Base-by-base conservation (phyloP, 2,329 filamentous ascomycete species). In the Verticillium nubilum region DNA sequence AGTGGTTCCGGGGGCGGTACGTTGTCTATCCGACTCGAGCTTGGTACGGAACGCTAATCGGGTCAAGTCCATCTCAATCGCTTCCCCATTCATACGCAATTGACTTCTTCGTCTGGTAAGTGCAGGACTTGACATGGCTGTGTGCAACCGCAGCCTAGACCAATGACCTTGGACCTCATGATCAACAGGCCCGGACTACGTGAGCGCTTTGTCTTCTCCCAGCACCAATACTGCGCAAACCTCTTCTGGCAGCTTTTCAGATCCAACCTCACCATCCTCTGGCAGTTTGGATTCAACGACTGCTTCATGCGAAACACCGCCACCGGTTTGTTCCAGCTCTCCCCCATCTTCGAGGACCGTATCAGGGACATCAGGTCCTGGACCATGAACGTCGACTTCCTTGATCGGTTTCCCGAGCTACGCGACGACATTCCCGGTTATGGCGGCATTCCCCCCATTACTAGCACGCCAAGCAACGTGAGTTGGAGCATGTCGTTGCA, bases 81-180 rank as follows among this genome's bases (percentile, higher is more conserved):
- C 19, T 69, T 1, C 58, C 68, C 1, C 69, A 71, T 9, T 66
- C 69, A 0, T 67, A 67, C 9, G 68, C 67, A 0, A 69, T 69
- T 10, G 67, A 71, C 58, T 71, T 67, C 47, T 69, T 71, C 3
- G 67, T 67, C 26, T 69, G 67, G 67, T 68, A 63, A 7, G 64
- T 56, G 1, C 7, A 26, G 2, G 2, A 10, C 19, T 3, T n/a
- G 9, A 3, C 35, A 4, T 42, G 28, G 25, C 29, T 53, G 27
- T 19, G 37, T 25, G 15, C 47, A 29, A 6, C 26, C n/a, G 52
- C 53, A 37, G 42, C 28, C 35, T n/a, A 37, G 28, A 31, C n/a
- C 28, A 37, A n/a, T 47, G 42, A 50, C 28, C 33, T 19, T 54
- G 33, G 10, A 2, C n/a, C 31, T 33, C 42, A 57, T 31, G 28